A percentile compares a stretch with the other conserved stretches of the same genome.
These are phyloP conservation scores for Arthrobotrys sinensis DNA, from an alignment of 2,329 filamentous ascomycete genomes.

Conservation along the genomic window DNA sequence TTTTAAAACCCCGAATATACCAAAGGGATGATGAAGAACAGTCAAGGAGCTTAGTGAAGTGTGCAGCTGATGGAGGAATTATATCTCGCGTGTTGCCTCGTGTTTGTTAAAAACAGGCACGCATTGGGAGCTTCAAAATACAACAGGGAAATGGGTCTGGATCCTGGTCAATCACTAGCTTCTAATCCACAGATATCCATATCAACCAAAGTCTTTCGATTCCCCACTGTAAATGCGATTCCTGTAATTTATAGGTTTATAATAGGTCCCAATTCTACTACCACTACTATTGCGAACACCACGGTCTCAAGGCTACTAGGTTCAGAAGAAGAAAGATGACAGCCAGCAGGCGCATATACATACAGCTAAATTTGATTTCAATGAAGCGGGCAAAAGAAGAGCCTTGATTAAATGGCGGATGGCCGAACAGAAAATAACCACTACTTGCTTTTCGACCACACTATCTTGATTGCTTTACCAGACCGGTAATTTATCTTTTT, in stretches of 20 bases:
- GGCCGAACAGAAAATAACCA: background rate
- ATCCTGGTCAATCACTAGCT: constrained; percentile 4
- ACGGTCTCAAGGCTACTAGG: background rate
- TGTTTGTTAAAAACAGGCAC: constrained; percentile 25
- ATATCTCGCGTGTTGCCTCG: constrained; percentile 7
- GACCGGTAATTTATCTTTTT: background rate
- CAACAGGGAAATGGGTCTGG: background rate
- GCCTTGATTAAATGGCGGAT: background rate
- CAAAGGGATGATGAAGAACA: background rate
- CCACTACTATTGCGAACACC: background rate
- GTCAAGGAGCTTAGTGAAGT: background rate
- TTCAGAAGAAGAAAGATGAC: background rate
- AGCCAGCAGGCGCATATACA: constrained; percentile 22
- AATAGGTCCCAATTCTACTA: background rate
- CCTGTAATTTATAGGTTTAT: background rate
- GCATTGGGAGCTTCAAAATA: constrained; percentile 29
- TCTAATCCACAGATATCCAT: background rate
- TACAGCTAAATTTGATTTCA: constrained; percentile 14
- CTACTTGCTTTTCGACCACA: constrained; percentile 13
- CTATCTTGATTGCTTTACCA: background rate
- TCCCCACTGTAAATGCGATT: background rate
- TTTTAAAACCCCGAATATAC: background rate
- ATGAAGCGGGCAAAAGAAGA: background rate
- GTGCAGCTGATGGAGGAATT: constrained; percentile 2
- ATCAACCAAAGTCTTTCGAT: too few relatives aligned